Evolutionary conservation across 1,139 yeast genomes (phyloP).

Genomic region (Geotrichum reessii): DNA sequence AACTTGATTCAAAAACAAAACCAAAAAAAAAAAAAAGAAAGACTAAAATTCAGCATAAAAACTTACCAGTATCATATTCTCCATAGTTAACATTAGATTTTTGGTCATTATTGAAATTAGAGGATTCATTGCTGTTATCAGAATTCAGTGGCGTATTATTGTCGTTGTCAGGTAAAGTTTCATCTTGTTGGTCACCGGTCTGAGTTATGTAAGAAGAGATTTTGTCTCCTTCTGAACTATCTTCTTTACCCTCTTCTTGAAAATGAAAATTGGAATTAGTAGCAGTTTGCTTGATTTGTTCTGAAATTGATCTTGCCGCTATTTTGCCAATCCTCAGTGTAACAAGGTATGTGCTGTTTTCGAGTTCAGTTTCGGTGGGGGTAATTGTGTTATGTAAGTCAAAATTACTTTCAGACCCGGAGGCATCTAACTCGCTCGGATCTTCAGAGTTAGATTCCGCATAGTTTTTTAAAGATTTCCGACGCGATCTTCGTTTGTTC

Average conservation of each 20-base stretch:
- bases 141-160: neutral
- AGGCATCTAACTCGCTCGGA: neutral
- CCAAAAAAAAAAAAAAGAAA: neutral
- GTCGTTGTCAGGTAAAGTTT: neutral
- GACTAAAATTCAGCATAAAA: neutral
- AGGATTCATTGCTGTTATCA: neutral
- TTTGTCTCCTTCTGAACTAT: slow-evolving; percentile 1
- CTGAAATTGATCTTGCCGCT: slow-evolving; percentile 6
- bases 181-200: neutral
- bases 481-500: neutral
- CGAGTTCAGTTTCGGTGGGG: neutral
- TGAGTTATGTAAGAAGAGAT: neutral
- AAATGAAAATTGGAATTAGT: neutral
- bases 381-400: neutral
- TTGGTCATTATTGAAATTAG: neutral
- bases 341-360: neutral
- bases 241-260: slow-evolving; percentile 6
- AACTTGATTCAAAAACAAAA: neutral
- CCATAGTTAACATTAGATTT: slow-evolving; percentile 10
- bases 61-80: slow-evolving; percentile 14
- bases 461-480: neutral
- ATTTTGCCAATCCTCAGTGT: slow-evolving; percentile 5
- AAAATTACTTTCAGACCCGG: neutral
- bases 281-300: neutral
- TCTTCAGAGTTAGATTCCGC: slow-evolving; percentile 12